Conservation (phyloP, 1,139 yeast genomes). For the Geotrichum cucujoidarum region DNA sequence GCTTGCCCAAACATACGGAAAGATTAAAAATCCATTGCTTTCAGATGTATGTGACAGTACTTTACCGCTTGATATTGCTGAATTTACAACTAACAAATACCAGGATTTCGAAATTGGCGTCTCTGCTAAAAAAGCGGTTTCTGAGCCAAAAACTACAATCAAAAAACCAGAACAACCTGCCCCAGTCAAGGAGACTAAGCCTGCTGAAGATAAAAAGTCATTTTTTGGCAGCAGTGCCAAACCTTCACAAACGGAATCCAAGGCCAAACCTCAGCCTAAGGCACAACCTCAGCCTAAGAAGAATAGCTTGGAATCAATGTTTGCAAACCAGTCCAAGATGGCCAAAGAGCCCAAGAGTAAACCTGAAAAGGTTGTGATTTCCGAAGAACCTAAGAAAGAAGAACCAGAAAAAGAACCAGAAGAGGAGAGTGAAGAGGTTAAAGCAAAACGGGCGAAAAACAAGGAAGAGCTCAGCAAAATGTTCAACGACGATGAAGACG, state of each 20-base stretch:
- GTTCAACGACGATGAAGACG: conserved; percentile 19
- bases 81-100: neutral
- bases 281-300: neutral
- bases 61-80: neutral
- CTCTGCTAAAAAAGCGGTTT: neutral
- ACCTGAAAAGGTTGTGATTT: conserved; percentile 8
- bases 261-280: neutral
- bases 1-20: conserved; percentile 12
- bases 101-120: conserved; percentile 1
- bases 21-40: conserved; percentile 15
- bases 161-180: neutral
- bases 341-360: conserved; percentile 2
- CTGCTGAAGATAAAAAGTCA: neutral
- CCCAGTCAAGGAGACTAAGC: neutral
- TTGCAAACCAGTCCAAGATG: conserved; percentile 7
- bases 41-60: conserved; percentile 16
- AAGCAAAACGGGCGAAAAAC: conserved; percentile 8
- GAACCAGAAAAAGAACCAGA: neutral
- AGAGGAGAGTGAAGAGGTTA: conserved; percentile 4
- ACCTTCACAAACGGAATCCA: neutral
- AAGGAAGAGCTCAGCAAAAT: conserved; percentile 15
- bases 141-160: neutral
- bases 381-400: neutral
- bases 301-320: conserved; percentile 4
- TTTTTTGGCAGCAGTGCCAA: neutral